Base-by-base conservation (phyloP, 305 asterid species). In the Solanum aculeatissimum region DNA sequence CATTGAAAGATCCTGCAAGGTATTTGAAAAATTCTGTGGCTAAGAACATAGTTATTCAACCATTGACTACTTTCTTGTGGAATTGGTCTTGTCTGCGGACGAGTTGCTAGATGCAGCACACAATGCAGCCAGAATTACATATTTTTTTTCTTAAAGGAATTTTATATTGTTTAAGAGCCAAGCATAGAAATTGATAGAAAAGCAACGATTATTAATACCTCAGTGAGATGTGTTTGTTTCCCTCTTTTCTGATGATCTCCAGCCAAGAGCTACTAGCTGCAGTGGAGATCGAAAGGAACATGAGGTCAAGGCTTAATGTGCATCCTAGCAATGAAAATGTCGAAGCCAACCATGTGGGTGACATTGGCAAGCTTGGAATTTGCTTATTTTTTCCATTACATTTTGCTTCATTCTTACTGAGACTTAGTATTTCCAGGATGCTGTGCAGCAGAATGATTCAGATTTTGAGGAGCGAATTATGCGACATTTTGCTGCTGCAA, bases 211-310 rank as follows among this genome's bases (percentile, higher is more conserved):
- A 68, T 25, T 66, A 25, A 82, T 45, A 18, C 32, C 45, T 82
- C 49, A n/a, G 7, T 63, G 14, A 63, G 40, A 55, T 19, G 10
- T 40, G 23, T 45, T 42, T 86, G 12, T 77, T 62, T 51, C 35
- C 55, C 68, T 83, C 49, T 82, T 84, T 83, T 35, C 47, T 53
- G 83, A 66, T 27, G 38, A 71, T 84, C 81, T 66, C 65, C 84
- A 92, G 97, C 89, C 97, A 92, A 88, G 92, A 92, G 85, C 92
- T 94, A 82, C 81, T 92, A 58, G 89, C 88, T 72, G 92, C 90
- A 62, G 92, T 89, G 32, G 90, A 85, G 85, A 89, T 58, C 38
- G 94, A 88, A 85, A 90, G 88, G 84, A 86, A 84, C 84, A 72
- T 69, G 70, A 90, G 90, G 87, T 81, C 86, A 8, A 88, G 83